A percentile compares a stretch with the other conserved stretches of the same genome.
Conservation (phyloP, 345 rosid species). For the Aquilaria yunnanensis region DNA sequence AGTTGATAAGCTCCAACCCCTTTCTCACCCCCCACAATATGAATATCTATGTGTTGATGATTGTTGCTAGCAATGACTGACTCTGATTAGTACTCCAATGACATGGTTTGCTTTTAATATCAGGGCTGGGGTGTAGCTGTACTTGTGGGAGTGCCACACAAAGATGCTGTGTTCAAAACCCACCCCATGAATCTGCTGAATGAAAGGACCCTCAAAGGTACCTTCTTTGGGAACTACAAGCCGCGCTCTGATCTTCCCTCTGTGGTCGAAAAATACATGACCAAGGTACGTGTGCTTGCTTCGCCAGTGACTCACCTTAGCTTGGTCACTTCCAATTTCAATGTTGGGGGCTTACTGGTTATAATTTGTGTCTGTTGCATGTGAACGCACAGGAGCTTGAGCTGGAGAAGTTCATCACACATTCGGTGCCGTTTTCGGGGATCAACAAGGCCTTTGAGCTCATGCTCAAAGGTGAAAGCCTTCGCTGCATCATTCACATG, state of each 20-base stretch:
- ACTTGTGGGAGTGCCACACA: constrained; percentile 43
- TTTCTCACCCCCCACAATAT: not conserved
- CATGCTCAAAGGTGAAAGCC: constrained; percentile 39
- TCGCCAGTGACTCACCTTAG: too few relatives aligned
- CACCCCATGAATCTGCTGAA: constrained; percentile 38
- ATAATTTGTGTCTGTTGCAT: not conserved
- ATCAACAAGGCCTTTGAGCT: constrained; percentile 42
- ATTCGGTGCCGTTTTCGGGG: constrained; percentile 29
- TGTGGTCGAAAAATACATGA: constrained; percentile 47
- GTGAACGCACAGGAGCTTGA: constrained; percentile 28
- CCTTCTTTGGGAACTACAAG: constrained; percentile 58
- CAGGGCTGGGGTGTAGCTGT: constrained; percentile 62
- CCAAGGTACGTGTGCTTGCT: constrained; percentile 23
- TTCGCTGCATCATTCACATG: constrained; percentile 49
- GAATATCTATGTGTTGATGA: too few relatives aligned
- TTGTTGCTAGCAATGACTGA: not conserved
- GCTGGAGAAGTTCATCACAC: constrained; percentile 44
- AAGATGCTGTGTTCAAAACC: constrained; percentile 44
- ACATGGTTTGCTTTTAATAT: not conserved
- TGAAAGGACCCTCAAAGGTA: constrained; percentile 48
- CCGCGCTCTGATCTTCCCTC: constrained; percentile 42
- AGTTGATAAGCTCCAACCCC: not conserved
- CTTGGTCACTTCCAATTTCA: too few relatives aligned
- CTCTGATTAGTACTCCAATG: not conserved
- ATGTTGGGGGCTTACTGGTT: not conserved